Base-by-base conservation (phyloP, 2,329 filamentous ascomycete genomes). In the Pyrenochaeta sp. region DNA sequence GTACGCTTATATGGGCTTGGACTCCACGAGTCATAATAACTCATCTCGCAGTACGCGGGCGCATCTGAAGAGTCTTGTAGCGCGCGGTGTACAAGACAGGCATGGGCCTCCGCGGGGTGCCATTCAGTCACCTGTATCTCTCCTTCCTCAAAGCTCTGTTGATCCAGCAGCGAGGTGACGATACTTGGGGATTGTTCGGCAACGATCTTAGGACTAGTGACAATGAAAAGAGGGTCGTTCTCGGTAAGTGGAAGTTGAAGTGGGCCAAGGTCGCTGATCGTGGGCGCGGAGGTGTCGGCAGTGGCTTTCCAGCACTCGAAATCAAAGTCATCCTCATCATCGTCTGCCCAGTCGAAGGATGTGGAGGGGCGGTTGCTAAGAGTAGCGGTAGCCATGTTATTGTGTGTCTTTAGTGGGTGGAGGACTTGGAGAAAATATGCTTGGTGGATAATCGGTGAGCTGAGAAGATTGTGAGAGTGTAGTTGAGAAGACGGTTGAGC, bases 281-380 rank as follows among this genome's bases (percentile, higher is more conserved):
- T 54, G 1, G 63, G 60, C 9, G 59, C 54, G 7, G 61, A 64
- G 19, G 52, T 58, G 40, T 67, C 65, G 39, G 50, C 51, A n/a
- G 54, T 60, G 28, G 61, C 58, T 47, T 58, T 59, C 57, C 61
- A 68, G 22, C 49, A 27, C 7, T 58, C 52, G 9, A 60, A 32
- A 8, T 64, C 53, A 39, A 68, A 71, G 27, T 67, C 58, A 32
- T 71, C 67, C 1, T 68, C 61, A 4, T 70, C 68, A n/a, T 72
- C 65, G 25, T 72, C 65, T 15, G 66, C 58, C 69, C 69, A 72
- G 24, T 61, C 61, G 52, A 54, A 58, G 22, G 32, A 50, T 5
- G 30, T 30, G 10, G 49, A 7, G 30, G 42, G 42, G 47, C 56
- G 30, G 37, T 40, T 54, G 32, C 34, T 60, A 5, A 39, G n/a